These are phyloP conservation scores for Euphorbia neoarborescens DNA, from an alignment of 441 rosid genomes.

Conservation along the genomic window DNA sequence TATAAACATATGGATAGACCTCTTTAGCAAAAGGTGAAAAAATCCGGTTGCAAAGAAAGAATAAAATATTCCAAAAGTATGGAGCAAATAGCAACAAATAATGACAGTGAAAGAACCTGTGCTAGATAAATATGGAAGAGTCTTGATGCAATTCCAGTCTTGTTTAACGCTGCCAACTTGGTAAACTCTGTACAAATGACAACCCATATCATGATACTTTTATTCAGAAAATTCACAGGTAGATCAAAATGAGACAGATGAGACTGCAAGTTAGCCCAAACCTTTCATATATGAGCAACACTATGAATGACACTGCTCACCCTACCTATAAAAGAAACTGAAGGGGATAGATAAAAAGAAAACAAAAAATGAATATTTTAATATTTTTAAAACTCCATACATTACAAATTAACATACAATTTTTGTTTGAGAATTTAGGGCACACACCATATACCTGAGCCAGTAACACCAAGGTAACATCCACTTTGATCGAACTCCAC, in stretches of 20 bases:
- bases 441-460: conserved; percentile 68
- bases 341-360: not conserved
- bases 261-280: not conserved
- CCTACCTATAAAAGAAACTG: not conserved
- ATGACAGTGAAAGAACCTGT: conserved; percentile 43
- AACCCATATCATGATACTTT: not conserved
- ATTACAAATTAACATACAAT: not conserved
- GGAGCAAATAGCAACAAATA: not conserved
- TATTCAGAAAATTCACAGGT: no score
- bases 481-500: conserved; percentile 98
- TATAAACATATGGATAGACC: no score
- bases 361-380: not conserved
- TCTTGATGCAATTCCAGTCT: conserved; percentile 84
- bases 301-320: not conserved
- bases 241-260: no score
- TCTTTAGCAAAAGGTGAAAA: no score
- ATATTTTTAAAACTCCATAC: not conserved
- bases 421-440: not conserved
- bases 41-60: no score
- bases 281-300: not conserved
- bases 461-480: conserved; percentile 76
- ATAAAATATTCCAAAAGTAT: no score
- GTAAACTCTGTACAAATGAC: conserved; percentile 47
- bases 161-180: conserved; percentile 92
- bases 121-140: conserved; percentile 90